Conservation (phyloP, 1,284 basidiomycete species). For the Apiotrichum domesticum region DNA sequence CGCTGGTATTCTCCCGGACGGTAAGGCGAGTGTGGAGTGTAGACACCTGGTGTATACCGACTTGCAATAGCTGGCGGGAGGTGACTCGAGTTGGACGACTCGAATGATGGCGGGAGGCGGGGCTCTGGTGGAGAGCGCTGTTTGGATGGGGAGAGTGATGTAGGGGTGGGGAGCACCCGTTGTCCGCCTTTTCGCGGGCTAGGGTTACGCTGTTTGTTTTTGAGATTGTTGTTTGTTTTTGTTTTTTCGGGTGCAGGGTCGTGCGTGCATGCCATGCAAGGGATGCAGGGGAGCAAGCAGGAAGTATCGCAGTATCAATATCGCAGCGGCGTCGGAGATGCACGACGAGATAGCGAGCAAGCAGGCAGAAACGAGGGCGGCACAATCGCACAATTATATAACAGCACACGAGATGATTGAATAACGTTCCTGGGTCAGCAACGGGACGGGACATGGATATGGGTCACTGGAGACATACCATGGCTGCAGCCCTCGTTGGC, state of each 20-base stretch:
- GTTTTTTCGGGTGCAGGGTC: background rate
- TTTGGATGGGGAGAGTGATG: slow-evolving; percentile 24
- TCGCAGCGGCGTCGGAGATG: no score
- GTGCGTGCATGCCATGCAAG: background rate
- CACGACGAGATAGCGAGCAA: no score
- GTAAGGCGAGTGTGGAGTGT: slow-evolving; percentile 28
- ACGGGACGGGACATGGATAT: background rate
- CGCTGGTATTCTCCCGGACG: slow-evolving; percentile 33
- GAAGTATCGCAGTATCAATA: no score
- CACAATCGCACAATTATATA: no score
- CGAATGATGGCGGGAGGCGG: slow-evolving; percentile 15
- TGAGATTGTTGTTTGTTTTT: background rate
- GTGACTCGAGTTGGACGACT: slow-evolving; percentile 12
- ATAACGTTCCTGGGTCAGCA: slow-evolving; percentile 8
- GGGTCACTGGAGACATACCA: background rate
- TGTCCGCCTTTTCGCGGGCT: slow-evolving; percentile 18
- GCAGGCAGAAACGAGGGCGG: no score
- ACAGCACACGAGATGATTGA: background rate
- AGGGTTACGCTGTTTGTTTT: slow-evolving; percentile 1
- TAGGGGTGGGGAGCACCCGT: slow-evolving; percentile 24
- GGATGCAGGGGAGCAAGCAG: background rate
- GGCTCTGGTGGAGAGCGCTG: slow-evolving; percentile 11
- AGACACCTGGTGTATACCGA: slow-evolving; percentile 16
- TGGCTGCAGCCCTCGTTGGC: background rate
- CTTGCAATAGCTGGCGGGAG: slow-evolving; percentile 26